phyloP scores from a whole-genome alignment of 768 basidiomycete genomes.

The Tricholoma sp. region DNA sequence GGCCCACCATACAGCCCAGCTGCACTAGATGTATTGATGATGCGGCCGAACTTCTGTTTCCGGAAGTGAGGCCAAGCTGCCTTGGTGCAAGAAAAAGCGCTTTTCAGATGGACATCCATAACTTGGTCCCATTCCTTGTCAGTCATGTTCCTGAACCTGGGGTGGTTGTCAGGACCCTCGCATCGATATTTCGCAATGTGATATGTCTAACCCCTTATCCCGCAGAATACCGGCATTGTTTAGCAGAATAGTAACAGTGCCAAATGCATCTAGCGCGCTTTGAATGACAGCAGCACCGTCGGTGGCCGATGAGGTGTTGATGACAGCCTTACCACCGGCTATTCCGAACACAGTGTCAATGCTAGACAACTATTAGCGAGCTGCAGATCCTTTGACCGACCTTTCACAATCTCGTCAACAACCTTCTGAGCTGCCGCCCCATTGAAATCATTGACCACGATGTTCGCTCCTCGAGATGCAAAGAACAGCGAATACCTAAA shows the following conservation, averaged over 20 bases:
- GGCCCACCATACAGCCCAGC: constrained; percentile 84
- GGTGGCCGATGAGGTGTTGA: constrained; percentile 80
- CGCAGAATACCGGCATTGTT: constrained; percentile 94
- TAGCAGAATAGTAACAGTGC: constrained; percentile 79
- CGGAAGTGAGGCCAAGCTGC: constrained; percentile 96
- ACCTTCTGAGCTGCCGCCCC: constrained; percentile 85
- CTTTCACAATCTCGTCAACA: constrained; percentile 80
- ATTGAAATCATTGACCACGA: constrained; percentile 95
- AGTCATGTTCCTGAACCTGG: constrained; percentile 94
- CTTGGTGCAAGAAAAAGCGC: constrained; percentile 87
- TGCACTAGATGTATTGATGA: constrained; percentile 93
- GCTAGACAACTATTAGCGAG: background rate
- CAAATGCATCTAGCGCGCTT: constrained; percentile 82
- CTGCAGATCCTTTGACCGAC: constrained; percentile 35
- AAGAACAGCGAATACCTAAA: constrained; percentile 84
- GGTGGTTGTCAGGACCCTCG: background rate
- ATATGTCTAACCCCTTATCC: constrained; percentile 56
- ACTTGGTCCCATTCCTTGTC: constrained; percentile 93
- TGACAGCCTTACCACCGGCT: constrained; percentile 90
- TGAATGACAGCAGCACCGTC: constrained; percentile 86
- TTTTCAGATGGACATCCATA: constrained; percentile 88
- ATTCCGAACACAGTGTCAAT: constrained; percentile 2
- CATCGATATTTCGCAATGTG: background rate
- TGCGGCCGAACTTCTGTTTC: constrained; percentile 89
- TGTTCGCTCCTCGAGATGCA: constrained; percentile 88